These are phyloP conservation scores for Larix kaempferi DNA, from an alignment of 75 land plant genomes.

Conservation along the genomic window DNA sequence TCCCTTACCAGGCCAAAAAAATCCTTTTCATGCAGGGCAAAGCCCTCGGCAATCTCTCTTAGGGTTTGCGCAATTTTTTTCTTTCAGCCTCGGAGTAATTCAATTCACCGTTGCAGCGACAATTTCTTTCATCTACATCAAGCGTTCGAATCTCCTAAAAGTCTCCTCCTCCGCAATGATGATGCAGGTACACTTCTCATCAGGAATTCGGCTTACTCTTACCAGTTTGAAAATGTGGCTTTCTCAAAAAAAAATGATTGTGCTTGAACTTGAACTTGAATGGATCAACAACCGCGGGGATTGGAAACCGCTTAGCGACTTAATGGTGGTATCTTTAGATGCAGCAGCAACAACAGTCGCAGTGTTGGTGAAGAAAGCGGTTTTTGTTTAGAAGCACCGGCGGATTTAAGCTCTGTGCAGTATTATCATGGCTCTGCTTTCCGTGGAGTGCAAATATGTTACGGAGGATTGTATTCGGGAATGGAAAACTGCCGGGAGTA, in stretches of 20 bases:
- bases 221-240: too few species aligned
- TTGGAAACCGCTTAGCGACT: conserved; percentile 2
- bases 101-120: too few species aligned
- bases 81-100: too few species aligned
- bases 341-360: neutral
- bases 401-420: too few species aligned
- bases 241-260: conserved; percentile 4
- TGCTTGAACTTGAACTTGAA: conserved; percentile 2
- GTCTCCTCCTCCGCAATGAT: neutral
- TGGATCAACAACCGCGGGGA: neutral
- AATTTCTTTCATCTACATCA: too few species aligned
- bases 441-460: conserved; percentile 60
- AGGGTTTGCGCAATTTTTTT: too few species aligned
- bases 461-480: conserved; percentile 70
- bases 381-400: too few species aligned
- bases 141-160: neutral
- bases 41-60: too few species aligned
- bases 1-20: too few species aligned
- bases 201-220: conserved; percentile 6
- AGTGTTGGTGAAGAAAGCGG: neutral
- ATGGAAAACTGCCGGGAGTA: conserved; percentile 53
- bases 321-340: conserved; percentile 7
- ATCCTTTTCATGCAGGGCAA: too few species aligned
- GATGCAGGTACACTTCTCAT: conserved; percentile 10
- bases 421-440: too few species aligned